Base-by-base conservation (phyloP, 2,329 filamentous ascomycete species). In the Sclerotinia subarctica region DNA sequence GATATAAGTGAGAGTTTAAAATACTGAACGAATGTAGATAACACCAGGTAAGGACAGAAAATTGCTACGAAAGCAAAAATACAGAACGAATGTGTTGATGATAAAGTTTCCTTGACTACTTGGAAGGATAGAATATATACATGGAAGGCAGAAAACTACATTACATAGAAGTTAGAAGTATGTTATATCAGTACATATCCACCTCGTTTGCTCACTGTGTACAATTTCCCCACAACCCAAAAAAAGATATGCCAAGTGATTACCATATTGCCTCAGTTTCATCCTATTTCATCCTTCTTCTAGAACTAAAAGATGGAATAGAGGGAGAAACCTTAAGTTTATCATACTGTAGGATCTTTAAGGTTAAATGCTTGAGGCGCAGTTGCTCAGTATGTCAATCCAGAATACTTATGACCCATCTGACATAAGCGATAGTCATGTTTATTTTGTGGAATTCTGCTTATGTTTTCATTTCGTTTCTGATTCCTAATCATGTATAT, bases 331-430 rank as follows among this genome's bases (percentile, higher is more conserved):
- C 24, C 53, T 56, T 59, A 21, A 46, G 42, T 46, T 46, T 46
- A 17, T 59, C 42, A 59, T 59, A 65, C 21, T 15, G 63, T 44
- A 38, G 51, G 63, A 65, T 65, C 52, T 42, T 56, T 65, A 47
- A 29, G 46, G 26, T 51, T 51, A 63, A 47, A 49, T 63, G 26
- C 32, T 63, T 51, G 44, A 38, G 59, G 59, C 59, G 44, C 42
- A 63, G 59, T 51, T 51, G n/a, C 21, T 49, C 29, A 24, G 15
- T 21, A 35, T 51, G 15, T 38, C 59, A 62, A 62, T 26, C 26
- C 44, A 62, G 15, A 38, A 24, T 35, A 59, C 7, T 59, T 17
- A 59, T 24, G 13, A 59, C 13, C 42, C 47, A 38, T 47, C 21
- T 63, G 59, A 63, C 46, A 51, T 63, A 63, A 63, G 47, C 59